Evolutionary conservation across 2,329 filamentous ascomycete species (phyloP).

Genomic region (Sphaerulina musiva): DNA sequence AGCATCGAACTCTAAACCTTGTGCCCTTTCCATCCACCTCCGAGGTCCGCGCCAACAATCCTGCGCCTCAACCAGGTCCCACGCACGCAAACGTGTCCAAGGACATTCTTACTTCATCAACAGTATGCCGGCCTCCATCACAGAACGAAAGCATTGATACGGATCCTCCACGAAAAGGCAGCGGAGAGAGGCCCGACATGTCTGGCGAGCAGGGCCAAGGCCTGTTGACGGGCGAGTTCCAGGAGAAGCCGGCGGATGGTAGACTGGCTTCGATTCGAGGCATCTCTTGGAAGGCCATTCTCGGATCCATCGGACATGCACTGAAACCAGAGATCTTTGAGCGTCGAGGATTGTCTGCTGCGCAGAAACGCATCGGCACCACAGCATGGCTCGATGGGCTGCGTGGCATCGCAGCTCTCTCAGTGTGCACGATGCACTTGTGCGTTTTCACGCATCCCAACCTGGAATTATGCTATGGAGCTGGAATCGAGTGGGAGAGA

Average conservation of each 20-base stretch:
- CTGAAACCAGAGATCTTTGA: slow-evolving; percentile 17
- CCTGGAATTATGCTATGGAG: slow-evolving; percentile 35
- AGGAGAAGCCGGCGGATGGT: slow-evolving; percentile 6
- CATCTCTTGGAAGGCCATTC: slow-evolving; percentile 3
- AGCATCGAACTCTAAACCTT: neutral
- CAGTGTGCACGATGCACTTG: slow-evolving; percentile 59
- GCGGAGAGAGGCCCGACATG: neutral
- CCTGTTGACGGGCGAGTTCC: slow-evolving; percentile 7
- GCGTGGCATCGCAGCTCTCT: slow-evolving; percentile 58
- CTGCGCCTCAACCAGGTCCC: neutral
- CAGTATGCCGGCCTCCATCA: slow-evolving; percentile 2
- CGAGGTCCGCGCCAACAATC: neutral
- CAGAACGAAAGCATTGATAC: neutral
- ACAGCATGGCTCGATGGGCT: slow-evolving; percentile 59
- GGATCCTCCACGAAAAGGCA: neutral
- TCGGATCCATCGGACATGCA: neutral
- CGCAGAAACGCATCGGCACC: slow-evolving; percentile 12
- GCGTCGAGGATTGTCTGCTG: slow-evolving; percentile 3
- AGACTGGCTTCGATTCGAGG: slow-evolving; percentile 1
- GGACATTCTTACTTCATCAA: neutral
- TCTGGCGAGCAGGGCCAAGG: slow-evolving; percentile 6
- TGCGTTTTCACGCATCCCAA: slow-evolving; percentile 50
- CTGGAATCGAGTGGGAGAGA: slow-evolving; percentile 29
- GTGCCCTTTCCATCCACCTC: neutral
- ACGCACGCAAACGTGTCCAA: neutral